Percentiles rank a stretch among this genome's conserved stretches.
These are phyloP conservation scores for Cutaneotrichosporon arboriforme DNA, from an alignment of 1,284 basidiomycete species.

Conservation along the genomic window DNA sequence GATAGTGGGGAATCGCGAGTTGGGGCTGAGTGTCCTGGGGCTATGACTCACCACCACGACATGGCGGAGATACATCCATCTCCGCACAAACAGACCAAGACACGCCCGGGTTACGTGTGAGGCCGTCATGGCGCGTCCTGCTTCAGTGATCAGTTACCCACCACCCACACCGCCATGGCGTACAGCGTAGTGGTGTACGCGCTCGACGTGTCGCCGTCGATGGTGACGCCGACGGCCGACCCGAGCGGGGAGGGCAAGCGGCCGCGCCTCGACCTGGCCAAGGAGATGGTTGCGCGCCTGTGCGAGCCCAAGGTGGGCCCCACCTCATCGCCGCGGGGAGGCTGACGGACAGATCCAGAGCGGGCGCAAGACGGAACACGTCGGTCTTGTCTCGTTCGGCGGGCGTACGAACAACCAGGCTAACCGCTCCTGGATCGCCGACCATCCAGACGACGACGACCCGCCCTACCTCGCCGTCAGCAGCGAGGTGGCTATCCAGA, in stretches of 20 bases:
- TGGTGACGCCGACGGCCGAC: conserved; percentile 63
- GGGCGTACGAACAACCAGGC: conserved; percentile 73
- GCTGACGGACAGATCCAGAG: conserved; percentile 64
- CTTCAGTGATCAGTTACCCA: not conserved
- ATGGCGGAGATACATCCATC: not conserved
- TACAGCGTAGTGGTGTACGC: conserved; percentile 56
- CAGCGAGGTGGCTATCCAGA: conserved; percentile 70
- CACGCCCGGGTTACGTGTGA: conserved; percentile 2
- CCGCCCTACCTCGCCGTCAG: conserved; percentile 64
- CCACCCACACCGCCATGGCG: conserved; percentile 14
- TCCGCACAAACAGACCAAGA: conserved; percentile 1
- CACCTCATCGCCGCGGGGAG: not conserved
- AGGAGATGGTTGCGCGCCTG: conserved; percentile 80
- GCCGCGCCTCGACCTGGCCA: conserved; percentile 70
- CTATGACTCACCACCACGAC: too few species aligned
- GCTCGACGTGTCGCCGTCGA: conserved; percentile 78
- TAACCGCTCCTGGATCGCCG: conserved; percentile 49
- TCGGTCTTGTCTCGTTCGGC: conserved; percentile 78
- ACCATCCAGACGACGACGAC: conserved; percentile 38
- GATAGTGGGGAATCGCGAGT: too few species aligned
- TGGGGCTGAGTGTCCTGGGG: too few species aligned
- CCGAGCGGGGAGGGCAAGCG: conserved; percentile 57
- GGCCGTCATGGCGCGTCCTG: too few species aligned
- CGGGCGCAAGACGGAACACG: conserved; percentile 84
- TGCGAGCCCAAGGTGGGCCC: conserved; percentile 81